Conservation (phyloP, 441 rosid species). For the Lagerstroemia fauriei region DNA sequence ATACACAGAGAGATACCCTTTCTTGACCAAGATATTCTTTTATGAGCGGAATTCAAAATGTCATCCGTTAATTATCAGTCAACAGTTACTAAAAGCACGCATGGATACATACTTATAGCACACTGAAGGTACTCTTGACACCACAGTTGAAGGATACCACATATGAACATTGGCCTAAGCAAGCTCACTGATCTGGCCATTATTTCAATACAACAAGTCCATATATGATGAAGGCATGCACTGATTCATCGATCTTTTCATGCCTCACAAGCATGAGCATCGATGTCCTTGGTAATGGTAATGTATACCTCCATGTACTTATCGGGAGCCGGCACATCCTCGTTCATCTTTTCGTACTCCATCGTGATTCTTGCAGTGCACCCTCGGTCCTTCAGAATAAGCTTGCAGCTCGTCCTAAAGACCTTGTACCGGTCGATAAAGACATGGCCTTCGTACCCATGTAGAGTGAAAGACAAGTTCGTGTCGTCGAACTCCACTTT, state of each 20-base stretch:
- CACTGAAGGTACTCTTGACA: too few relatives aligned
- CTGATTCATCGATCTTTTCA: background rate
- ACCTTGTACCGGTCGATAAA: conserved; percentile 2
- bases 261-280: conserved; percentile 5
- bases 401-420: background rate
- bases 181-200: too few relatives aligned
- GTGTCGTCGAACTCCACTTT: conserved; percentile 14
- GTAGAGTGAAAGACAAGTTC: background rate
- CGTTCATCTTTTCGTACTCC: conserved; percentile 20
- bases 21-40: too few relatives aligned
- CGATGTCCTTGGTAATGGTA: background rate
- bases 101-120: too few relatives aligned
- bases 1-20: too few relatives aligned
- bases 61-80: too few relatives aligned
- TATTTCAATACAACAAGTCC: too few relatives aligned
- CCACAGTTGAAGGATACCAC: too few relatives aligned
- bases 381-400: background rate
- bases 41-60: too few relatives aligned
- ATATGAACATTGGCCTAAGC: too few relatives aligned
- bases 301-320: conserved; percentile 1
- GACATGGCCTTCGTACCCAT: conserved; percentile 14
- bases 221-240: background rate
- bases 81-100: too few relatives aligned
- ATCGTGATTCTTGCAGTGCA: conserved; percentile 3
- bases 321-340: conserved; percentile 4